Base-by-base conservation (phyloP, 2,329 filamentous ascomycete genomes). In the Magnaporthiopsis rhizophila region DNA sequence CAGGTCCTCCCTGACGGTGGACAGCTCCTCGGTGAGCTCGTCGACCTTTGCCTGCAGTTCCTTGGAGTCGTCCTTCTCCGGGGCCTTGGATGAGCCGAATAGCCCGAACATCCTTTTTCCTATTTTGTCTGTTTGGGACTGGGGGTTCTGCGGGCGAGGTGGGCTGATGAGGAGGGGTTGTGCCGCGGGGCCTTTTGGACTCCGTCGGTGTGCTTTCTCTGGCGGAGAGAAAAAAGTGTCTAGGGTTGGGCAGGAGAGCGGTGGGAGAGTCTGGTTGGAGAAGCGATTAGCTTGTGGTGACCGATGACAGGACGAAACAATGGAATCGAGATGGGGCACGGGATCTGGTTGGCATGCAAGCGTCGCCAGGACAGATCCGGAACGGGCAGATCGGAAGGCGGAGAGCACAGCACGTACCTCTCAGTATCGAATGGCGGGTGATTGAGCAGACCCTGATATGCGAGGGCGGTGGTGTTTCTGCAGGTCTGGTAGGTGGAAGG, bases 31-130 rank as follows among this genome's bases (percentile, higher is more conserved):
- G 56, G 59, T n/a, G 36, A 63, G 56, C 62, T 63, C 62, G 32
- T 50, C 50, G 56, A 63, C 30, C 62, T 63, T 59, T 13, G 56
- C 24, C 62, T 63, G 62, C 32, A 63, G 62, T 21, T 63, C 62
- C 62, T 58, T 63, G 53, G 18, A n/a, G 30, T 56, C 32, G 53
- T 24, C 26, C 26, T 28, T 32, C 32, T 60, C 32, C 18, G 30
- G 11, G 12, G 28, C 30, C 26, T 36, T 60, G 28, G 56, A 59
- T 34, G 36, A 28, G 45, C 62, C 57, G 62, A 53, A 53, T 53
- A 53, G 45, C 45, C 61, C 53, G 61, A 58, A 59, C 32, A 63
- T 59, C 11, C 34, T 28, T 57, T 57, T 45, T 21, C 56, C 56
- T 57, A 63, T 63, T 12, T 21, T 63, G 13, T 21, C 58, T 32